A percentile compares a stretch with the other conserved stretches of the same genome.
Evolutionary conservation across 441 rosid species (phyloP).

Genomic region (Populus hybrid): DNA sequence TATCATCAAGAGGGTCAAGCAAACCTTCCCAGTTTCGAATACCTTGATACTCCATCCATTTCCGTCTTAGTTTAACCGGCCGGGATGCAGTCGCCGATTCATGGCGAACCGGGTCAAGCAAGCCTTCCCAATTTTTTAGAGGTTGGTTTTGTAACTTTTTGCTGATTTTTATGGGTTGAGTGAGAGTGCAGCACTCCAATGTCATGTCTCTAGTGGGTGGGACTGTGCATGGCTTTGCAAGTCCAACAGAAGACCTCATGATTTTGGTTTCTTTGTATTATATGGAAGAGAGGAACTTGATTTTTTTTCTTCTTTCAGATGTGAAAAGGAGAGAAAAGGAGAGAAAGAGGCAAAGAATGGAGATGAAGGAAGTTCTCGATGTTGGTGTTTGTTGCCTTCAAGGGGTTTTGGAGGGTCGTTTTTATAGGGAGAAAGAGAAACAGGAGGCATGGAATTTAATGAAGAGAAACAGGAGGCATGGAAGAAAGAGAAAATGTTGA

Average conservation of each 20-base stretch:
- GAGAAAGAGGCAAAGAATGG: not conserved
- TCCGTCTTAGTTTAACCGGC: slow-evolving; percentile 38
- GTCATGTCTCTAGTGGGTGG: slow-evolving; percentile 1
- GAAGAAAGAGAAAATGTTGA: not conserved
- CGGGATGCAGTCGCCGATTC: slow-evolving; percentile 4
- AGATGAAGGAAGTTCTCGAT: not conserved
- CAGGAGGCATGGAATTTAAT: not conserved
- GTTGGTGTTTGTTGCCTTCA: slow-evolving; percentile 2
- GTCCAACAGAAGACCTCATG: slow-evolving; percentile 32
- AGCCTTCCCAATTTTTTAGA: slow-evolving; percentile 34
- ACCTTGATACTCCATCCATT: slow-evolving; percentile 65
- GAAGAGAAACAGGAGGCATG: slow-evolving; percentile 8
- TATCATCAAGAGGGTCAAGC: slow-evolving; percentile 67
- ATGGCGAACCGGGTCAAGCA: slow-evolving; percentile 31
- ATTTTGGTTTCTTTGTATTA: not conserved
- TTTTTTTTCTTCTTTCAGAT: not conserved
- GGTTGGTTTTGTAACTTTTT: slow-evolving; percentile 23
- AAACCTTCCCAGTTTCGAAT: slow-evolving; percentile 63
- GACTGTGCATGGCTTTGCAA: slow-evolving; percentile 26
- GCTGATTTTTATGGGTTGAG: slow-evolving; percentile 18
- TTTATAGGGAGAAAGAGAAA: slow-evolving; percentile 24
- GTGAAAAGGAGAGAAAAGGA: not conserved
- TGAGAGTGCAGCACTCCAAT: slow-evolving; percentile 14
- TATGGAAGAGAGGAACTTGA: not conserved
- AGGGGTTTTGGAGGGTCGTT: not conserved